Percentiles rank a stretch among this genome's conserved stretches.
These are phyloP conservation scores for Yamadazyma oceani DNA, from an alignment of 1,139 yeast species.

Conservation along the genomic window DNA sequence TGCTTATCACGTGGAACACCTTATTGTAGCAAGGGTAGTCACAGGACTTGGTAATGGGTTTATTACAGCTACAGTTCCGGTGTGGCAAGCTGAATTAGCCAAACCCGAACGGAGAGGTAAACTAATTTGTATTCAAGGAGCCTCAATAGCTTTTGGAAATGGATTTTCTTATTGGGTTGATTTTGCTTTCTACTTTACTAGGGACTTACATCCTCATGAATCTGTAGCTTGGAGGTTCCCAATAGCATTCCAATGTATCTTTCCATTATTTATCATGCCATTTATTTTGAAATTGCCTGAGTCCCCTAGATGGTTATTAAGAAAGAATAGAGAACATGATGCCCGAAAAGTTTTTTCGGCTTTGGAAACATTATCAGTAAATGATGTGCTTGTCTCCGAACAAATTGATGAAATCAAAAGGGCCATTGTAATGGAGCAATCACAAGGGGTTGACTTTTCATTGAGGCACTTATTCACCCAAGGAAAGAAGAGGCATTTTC, in stretches of 20 bases:
- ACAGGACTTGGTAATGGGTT: slow-evolving; percentile 42
- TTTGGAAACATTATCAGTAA: slow-evolving; percentile 1
- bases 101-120: slow-evolving; percentile 32
- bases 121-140: slow-evolving; percentile 32
- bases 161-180: slow-evolving; percentile 54
- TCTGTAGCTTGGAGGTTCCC: slow-evolving; percentile 25
- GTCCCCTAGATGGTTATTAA: slow-evolving; percentile 24
- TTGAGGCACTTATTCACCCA: slow-evolving; percentile 27
- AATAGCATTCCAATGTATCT: slow-evolving; percentile 25
- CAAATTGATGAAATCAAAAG: slow-evolving; percentile 1
- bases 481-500: slow-evolving; percentile 43
- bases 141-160: slow-evolving; percentile 58
- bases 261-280: slow-evolving; percentile 22
- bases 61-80: slow-evolving; percentile 37
- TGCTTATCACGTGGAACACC: slow-evolving; percentile 28
- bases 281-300: slow-evolving; percentile 17
- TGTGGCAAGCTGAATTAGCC: slow-evolving; percentile 42
- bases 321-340: slow-evolving; percentile 18
- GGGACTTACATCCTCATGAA: slow-evolving; percentile 27
- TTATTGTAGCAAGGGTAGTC: slow-evolving; percentile 38
- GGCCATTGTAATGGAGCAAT: slow-evolving; percentile 15
- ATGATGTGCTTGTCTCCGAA: neutral
- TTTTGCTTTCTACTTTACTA: slow-evolving; percentile 20
- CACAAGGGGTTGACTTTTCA: slow-evolving; percentile 17
- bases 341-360: slow-evolving; percentile 28